Evolutionary conservation across 495 filamentous ascomycete species (phyloP).

Genomic region (Penicillium crystallinum): DNA sequence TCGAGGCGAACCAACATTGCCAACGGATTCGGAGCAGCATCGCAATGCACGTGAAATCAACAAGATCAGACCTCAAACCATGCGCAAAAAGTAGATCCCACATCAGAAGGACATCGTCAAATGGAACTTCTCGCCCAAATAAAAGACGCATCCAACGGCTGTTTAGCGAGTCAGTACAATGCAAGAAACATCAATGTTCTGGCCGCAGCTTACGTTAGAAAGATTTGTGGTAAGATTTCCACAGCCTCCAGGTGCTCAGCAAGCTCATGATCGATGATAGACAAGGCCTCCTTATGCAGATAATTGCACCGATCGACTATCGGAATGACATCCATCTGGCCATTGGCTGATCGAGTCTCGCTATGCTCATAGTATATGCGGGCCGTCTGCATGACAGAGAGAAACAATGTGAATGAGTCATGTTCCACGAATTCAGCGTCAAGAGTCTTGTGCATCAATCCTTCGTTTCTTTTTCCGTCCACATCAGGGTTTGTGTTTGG

Average conservation of each 20-base stretch:
- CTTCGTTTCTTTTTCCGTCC: conserved; percentile 26
- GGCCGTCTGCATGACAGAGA: conserved; percentile 76
- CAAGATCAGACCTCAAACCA: conserved; percentile 72
- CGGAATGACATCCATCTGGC: conserved; percentile 54
- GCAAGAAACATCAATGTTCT: not conserved
- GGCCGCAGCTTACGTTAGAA: conserved; percentile 63
- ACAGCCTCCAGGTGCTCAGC: conserved; percentile 75
- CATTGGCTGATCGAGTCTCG: conserved; percentile 36
- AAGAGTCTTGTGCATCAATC: conserved; percentile 58
- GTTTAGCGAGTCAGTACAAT: conserved; percentile 5
- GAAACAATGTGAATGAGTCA: conserved; percentile 84
- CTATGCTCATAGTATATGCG: conserved; percentile 78
- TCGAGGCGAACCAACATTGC: conserved; percentile 57
- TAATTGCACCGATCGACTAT: conserved; percentile 82
- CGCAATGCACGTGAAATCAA: conserved; percentile 84
- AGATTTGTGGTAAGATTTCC: conserved; percentile 93
- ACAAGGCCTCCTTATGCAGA: conserved; percentile 77
- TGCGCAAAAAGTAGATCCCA: conserved; percentile 93
- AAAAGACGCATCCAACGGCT: conserved; percentile 93
- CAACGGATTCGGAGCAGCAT: conserved; percentile 93
- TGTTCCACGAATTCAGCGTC: conserved; percentile 76
- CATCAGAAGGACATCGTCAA: conserved; percentile 72
- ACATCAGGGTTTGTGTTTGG: conserved; percentile 21
- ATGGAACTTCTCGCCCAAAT: conserved; percentile 89
- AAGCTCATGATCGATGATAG: conserved; percentile 73